Evolutionary conservation across 495 filamentous ascomycete genomes (phyloP).

Genomic region (Aspergillus cristatus): DNA sequence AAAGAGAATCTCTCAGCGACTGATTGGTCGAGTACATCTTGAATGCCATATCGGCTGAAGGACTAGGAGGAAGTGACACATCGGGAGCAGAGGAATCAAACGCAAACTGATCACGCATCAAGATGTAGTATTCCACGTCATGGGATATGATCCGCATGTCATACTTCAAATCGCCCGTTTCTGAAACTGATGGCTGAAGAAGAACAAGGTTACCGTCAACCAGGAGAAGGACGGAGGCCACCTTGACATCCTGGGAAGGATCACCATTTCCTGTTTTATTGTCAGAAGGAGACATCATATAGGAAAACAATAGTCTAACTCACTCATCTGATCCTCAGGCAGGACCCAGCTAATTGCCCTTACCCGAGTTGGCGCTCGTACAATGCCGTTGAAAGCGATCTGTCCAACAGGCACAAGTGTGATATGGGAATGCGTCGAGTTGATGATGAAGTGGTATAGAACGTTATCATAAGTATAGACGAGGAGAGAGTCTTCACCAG

Average conservation of each 20-base stretch:
- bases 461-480: slow-evolving; percentile 97
- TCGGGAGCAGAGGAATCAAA: slow-evolving; percentile 34
- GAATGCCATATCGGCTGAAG: slow-evolving; percentile 38
- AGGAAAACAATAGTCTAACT: slow-evolving; percentile 14
- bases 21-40: slow-evolving; percentile 33
- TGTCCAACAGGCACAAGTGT: slow-evolving; percentile 85
- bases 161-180: slow-evolving; percentile 77
- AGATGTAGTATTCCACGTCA: slow-evolving; percentile 87
- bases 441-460: slow-evolving; percentile 88
- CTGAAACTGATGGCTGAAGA: slow-evolving; percentile 71
- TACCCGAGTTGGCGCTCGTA: slow-evolving; percentile 84
- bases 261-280: slow-evolving; percentile 63
- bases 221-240: slow-evolving; percentile 85
- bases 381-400: slow-evolving; percentile 94
- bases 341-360: slow-evolving; percentile 92
- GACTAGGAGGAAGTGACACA: slow-evolving; percentile 42
- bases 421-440: slow-evolving; percentile 56
- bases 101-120: slow-evolving; percentile 78
- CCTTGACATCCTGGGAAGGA: slow-evolving; percentile 91
- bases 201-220: slow-evolving; percentile 95
- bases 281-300: slow-evolving; percentile 11
- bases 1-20: slow-evolving; percentile 76
- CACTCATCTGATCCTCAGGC: slow-evolving; percentile 79
- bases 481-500: slow-evolving; percentile 87
- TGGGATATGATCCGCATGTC: slow-evolving; percentile 96